Percentiles rank a stretch among this genome's conserved stretches.
phyloP scores from a whole-genome alignment of 495 filamentous ascomycete species.

The Penicillium cosmopolitanum region DNA sequence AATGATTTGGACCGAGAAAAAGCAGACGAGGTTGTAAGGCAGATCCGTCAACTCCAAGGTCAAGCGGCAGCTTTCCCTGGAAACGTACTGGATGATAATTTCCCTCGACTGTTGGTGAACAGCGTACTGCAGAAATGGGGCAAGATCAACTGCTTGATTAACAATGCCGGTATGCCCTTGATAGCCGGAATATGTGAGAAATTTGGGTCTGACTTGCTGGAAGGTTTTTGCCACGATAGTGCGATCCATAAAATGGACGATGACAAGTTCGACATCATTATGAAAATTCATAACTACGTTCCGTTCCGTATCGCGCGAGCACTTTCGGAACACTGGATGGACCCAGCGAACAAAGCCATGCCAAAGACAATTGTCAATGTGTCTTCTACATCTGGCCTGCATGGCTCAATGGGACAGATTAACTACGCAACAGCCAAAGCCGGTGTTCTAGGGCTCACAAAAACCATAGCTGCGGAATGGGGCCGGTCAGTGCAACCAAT shows the following conservation, averaged over 20 bases:
- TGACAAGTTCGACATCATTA: conserved; percentile 77
- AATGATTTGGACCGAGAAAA: conserved; percentile 65
- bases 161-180: conserved; percentile 75
- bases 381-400: conserved; percentile 66
- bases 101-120: conserved; percentile 51
- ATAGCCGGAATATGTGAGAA: not conserved
- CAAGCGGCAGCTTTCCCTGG: not conserved
- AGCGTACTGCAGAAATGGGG: conserved; percentile 71
- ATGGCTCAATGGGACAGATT: conserved; percentile 73
- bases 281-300: conserved; percentile 69
- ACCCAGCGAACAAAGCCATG: conserved; percentile 62
- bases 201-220: not conserved
- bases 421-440: conserved; percentile 77
- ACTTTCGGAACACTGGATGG: conserved; percentile 67
- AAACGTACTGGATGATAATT: conserved; percentile 17
- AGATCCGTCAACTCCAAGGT: conserved; percentile 58
- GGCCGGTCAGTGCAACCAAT: conserved; percentile 49
- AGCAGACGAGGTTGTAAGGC: conserved; percentile 61
- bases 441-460: conserved; percentile 68
- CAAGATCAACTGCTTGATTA: conserved; percentile 76
- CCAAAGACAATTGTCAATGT: conserved; percentile 73
- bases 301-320: conserved; percentile 73
- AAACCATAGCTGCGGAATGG: conserved; percentile 81
- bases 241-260: conserved; percentile 81
- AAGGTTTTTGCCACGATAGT: conserved; percentile 53